A percentile compares a stretch with the other conserved stretches of the same genome.
Conservation (phyloP, 2,329 filamentous ascomycete genomes). For the Byssothecium circinans region DNA sequence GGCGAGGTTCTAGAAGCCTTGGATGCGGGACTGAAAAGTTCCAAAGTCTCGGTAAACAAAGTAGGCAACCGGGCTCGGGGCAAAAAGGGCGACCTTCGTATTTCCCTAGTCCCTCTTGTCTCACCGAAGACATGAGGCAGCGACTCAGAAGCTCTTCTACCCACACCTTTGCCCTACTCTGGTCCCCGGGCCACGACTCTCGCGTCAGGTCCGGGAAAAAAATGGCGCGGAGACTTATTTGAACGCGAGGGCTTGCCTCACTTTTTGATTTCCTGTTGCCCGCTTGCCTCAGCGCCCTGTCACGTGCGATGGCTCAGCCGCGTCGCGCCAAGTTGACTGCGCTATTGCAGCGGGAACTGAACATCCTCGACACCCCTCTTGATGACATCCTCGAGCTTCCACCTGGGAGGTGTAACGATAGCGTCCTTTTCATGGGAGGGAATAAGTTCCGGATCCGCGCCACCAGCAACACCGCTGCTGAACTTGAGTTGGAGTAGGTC, state of each 20-base stretch:
- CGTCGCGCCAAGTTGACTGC: neutral
- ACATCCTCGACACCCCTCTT: slow-evolving; percentile 73
- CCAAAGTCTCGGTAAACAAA: slow-evolving; percentile 4
- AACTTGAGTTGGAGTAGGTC: slow-evolving; percentile 94
- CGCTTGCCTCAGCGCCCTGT: slow-evolving; percentile 12
- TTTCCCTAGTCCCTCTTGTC: neutral
- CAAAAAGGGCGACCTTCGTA: neutral
- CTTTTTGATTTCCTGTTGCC: slow-evolving; percentile 3
- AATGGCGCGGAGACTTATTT: slow-evolving; percentile 1
- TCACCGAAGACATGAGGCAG: slow-evolving; percentile 7
- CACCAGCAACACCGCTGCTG: slow-evolving; percentile 92
- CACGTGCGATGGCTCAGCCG: slow-evolving; percentile 11
- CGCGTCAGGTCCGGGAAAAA: neutral
- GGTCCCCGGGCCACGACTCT: neutral
- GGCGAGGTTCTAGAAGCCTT: too few species aligned
- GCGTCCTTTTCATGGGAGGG: slow-evolving; percentile 64
- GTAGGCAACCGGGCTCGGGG: slow-evolving; percentile 7
- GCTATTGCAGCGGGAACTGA: slow-evolving; percentile 69
- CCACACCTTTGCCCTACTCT: neutral
- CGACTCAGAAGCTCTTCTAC: slow-evolving; percentile 1
- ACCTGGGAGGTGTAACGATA: slow-evolving; percentile 68
- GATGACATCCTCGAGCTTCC: slow-evolving; percentile 76
- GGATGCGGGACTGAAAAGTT: too few species aligned
- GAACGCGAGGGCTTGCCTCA: slow-evolving; percentile 5
- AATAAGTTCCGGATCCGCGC: slow-evolving; percentile 75